phyloP scores from a whole-genome alignment of 2,329 filamentous ascomycete species.

The Fusarium verrucosum region DNA sequence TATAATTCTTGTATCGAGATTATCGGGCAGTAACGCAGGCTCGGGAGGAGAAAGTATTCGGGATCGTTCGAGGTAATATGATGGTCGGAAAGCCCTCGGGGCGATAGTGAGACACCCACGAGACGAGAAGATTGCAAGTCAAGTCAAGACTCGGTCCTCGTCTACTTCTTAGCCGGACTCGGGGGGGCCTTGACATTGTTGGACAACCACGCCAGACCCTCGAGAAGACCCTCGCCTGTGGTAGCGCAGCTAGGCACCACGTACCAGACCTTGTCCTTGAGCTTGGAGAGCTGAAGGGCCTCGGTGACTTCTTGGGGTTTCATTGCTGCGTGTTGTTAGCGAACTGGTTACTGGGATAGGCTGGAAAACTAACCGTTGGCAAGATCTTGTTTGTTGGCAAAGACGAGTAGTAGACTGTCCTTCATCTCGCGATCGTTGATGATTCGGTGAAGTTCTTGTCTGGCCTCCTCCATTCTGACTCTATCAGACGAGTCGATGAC shows the following conservation, averaged over 20 bases:
- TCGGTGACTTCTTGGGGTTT: constrained; percentile 83
- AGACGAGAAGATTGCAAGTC: not conserved
- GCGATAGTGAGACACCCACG: not conserved
- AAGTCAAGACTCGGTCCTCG: constrained; percentile 2
- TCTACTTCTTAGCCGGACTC: constrained; percentile 64
- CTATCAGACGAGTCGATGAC: constrained; percentile 96
- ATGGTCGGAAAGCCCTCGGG: constrained; percentile 1
- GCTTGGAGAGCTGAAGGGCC: constrained; percentile 75
- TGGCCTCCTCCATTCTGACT: constrained; percentile 89
- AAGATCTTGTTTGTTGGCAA: constrained; percentile 99
- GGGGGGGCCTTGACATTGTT: constrained; percentile 80
- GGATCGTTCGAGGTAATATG: constrained; percentile 11
- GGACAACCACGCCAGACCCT: constrained; percentile 84
- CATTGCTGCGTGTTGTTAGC: constrained; percentile 66
- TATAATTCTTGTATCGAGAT: not conserved
- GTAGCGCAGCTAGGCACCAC: constrained; percentile 86
- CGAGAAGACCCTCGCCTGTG: constrained; percentile 81
- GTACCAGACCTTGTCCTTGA: constrained; percentile 87
- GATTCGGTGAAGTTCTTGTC: constrained; percentile 93
- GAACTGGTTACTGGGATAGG: fast-evolving
- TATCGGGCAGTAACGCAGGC: too few species aligned
- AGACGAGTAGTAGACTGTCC: constrained; percentile 91
- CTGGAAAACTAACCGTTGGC: constrained; percentile 67
- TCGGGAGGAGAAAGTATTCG: constrained; percentile 1
- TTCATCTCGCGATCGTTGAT: constrained; percentile 98